These are phyloP conservation scores for Bombardia bombarda DNA, from an alignment of 495 filamentous ascomycete species.

Conservation along the genomic window DNA sequence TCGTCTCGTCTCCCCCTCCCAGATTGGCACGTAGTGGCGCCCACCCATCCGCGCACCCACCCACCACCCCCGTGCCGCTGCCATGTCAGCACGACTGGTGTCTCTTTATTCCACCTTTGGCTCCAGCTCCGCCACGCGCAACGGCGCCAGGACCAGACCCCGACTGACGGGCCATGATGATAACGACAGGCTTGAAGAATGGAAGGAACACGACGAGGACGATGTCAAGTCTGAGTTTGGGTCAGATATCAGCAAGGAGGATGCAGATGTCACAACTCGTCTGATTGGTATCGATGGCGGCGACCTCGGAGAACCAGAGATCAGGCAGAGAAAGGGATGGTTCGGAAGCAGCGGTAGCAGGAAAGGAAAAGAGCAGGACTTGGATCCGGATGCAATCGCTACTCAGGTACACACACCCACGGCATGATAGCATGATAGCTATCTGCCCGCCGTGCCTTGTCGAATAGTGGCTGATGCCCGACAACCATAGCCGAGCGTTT, in stretches of 20 bases:
- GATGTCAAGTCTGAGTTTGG: slow-evolving; percentile 3
- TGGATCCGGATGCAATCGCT: slow-evolving; percentile 12
- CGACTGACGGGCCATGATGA: slow-evolving; percentile 2
- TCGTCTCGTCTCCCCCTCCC: not conserved
- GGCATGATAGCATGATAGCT: too few species aligned
- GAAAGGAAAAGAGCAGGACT: slow-evolving; percentile 10
- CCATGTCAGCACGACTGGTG: slow-evolving; percentile 6
- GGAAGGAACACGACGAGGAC: slow-evolving; percentile 13
- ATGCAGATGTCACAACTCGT: slow-evolving; percentile 13
- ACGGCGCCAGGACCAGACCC: not conserved
- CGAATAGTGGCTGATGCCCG: not conserved
- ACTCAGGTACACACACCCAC: slow-evolving; percentile 8
- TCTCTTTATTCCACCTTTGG: slow-evolving; percentile 13
- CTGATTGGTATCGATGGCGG: slow-evolving; percentile 6
- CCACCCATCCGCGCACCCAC: too few species aligned
- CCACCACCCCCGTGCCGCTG: too few species aligned
- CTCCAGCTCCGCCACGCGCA: slow-evolving; percentile 1
- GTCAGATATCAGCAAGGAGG: slow-evolving; percentile 17
- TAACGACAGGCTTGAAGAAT: slow-evolving; percentile 12
- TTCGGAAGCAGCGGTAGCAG: slow-evolving; percentile 6
- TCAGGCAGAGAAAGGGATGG: not conserved
- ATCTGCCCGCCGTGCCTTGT: not conserved
- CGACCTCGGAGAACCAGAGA: slow-evolving; percentile 8
- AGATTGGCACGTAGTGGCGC: not conserved
- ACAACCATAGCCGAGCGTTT: slow-evolving; percentile 29